A percentile compares a stretch with the other conserved stretches of the same genome.
Evolutionary conservation across 306 rosid genomes (phyloP).

Genomic region (Argentina anserina): DNA sequence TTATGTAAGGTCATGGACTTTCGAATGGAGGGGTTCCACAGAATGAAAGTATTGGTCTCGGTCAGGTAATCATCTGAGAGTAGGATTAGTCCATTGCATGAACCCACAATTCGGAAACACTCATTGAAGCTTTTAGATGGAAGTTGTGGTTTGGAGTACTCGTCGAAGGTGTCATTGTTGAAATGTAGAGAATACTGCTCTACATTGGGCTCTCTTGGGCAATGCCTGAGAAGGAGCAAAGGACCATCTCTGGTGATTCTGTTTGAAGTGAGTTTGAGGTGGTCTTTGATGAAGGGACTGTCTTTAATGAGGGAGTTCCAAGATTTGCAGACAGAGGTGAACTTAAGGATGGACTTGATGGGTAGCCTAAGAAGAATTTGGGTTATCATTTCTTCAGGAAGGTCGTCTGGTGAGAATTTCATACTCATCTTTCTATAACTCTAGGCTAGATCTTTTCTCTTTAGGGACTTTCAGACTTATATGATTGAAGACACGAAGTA

Average conservation of each 20-base stretch:
- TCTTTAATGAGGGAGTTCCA: conserved; percentile 14
- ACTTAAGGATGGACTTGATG: neutral
- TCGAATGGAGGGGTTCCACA: conserved; percentile 18
- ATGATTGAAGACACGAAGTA: neutral
- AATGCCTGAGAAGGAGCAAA: conserved; percentile 18
- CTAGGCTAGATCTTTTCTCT: neutral
- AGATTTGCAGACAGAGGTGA: conserved; percentile 10
- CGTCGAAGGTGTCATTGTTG: neutral
- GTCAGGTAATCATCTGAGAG: neutral
- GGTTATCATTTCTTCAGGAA: conserved; percentile 2
- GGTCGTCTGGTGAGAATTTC: neutral
- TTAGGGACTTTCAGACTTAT: neutral
- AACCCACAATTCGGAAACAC: neutral
- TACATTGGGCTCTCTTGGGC: neutral
- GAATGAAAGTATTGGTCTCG: neutral
- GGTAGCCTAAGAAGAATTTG: conserved; percentile 19
- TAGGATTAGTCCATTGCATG: conserved; percentile 9
- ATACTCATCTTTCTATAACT: neutral
- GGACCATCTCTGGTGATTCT: neutral
- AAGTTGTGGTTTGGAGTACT: conserved; percentile 2
- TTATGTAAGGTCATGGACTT: neutral
- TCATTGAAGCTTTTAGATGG: neutral
- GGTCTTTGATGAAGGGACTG: conserved; percentile 1
- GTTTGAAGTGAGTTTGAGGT: conserved; percentile 1
- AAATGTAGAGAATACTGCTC: conserved; percentile 9